Evolutionary conservation across 805 yeast genomes (phyloP).

Genomic region (Kazachstania psychrophila): DNA sequence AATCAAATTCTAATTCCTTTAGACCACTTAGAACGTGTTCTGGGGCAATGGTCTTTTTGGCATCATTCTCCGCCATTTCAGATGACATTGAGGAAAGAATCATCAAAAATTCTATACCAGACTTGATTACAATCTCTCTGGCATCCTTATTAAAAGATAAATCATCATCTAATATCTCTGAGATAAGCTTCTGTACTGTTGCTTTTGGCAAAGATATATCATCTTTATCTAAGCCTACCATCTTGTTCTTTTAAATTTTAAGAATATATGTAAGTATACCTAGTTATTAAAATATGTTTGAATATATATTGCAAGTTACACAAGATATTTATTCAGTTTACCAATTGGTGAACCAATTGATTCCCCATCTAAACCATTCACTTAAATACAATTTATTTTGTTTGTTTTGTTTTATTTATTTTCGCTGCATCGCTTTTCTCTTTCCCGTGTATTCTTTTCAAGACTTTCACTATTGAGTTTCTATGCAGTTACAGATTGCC

Average conservation of each 20-base stretch:
- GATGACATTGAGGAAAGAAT: conserved; percentile 86
- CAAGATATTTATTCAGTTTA: too few species aligned
- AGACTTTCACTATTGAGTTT: too few species aligned
- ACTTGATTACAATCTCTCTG: conserved; percentile 88
- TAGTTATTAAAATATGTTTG: too few species aligned
- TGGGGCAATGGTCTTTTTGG: conserved; percentile 91
- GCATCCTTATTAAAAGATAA: conserved; percentile 86
- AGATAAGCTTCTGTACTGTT: conserved; percentile 88
- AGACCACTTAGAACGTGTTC: conserved; percentile 92
- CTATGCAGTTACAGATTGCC: too few species aligned
- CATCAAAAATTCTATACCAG: conserved; percentile 94
- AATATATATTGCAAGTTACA: too few species aligned
- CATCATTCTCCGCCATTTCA: conserved; percentile 92
- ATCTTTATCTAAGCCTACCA: conserved; percentile 15
- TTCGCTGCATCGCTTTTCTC: too few species aligned
- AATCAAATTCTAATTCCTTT: conserved; percentile 75
- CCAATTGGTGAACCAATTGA: too few species aligned
- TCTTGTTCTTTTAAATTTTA: not conserved
- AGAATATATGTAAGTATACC: too few species aligned
- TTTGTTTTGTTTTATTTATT: too few species aligned
- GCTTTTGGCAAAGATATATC: conserved; percentile 42
- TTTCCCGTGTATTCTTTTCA: too few species aligned
- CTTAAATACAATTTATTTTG: too few species aligned
- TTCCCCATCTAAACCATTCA: too few species aligned
- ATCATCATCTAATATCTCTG: conserved; percentile 85